phyloP scores from a whole-genome alignment of 495 filamentous ascomycete genomes.

The Darksidea phi region DNA sequence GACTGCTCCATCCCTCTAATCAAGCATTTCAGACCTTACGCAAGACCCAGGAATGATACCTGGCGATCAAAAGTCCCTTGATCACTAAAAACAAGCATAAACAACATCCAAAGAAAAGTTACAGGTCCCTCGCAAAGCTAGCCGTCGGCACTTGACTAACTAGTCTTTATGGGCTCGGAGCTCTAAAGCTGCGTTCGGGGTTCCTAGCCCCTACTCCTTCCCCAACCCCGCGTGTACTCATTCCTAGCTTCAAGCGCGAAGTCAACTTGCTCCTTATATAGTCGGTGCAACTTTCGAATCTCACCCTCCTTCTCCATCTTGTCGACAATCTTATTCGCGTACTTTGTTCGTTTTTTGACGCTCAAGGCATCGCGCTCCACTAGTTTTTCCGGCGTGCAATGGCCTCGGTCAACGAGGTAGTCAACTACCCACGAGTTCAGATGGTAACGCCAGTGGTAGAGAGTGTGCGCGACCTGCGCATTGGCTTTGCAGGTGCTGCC shows the following conservation, averaged over 20 bases:
- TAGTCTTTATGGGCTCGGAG: too few relatives aligned
- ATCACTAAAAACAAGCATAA: too few relatives aligned
- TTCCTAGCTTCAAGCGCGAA: slow-evolving; percentile 51
- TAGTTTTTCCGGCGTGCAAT: slow-evolving; percentile 53
- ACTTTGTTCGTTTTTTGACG: slow-evolving; percentile 52
- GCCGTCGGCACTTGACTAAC: too few relatives aligned
- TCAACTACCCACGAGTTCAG: slow-evolving; percentile 69
- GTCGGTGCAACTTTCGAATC: slow-evolving; percentile 57
- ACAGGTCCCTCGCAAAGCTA: too few relatives aligned
- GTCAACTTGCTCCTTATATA: slow-evolving; percentile 60
- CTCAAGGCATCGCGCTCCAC: slow-evolving; percentile 55
- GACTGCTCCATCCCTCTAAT: too few relatives aligned
- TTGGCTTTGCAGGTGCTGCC: slow-evolving; percentile 62
- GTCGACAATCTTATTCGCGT: slow-evolving; percentile 58
- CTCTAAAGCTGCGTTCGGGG: not conserved
- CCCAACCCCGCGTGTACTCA: slow-evolving; percentile 25
- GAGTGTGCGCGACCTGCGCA: slow-evolving; percentile 65
- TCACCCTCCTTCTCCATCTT: slow-evolving; percentile 56
- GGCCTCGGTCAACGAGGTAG: slow-evolving; percentile 56
- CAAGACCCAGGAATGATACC: too few relatives aligned
- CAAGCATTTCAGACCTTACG: too few relatives aligned
- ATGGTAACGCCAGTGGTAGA: slow-evolving; percentile 73
- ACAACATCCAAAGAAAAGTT: too few relatives aligned
- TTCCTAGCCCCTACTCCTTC: slow-evolving; percentile 5
- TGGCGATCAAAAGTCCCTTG: too few relatives aligned